Percentiles rank a stretch among this genome's conserved stretches.
Evolutionary conservation across 495 filamentous ascomycete genomes (phyloP).

Genomic region (Xylaria sp.): DNA sequence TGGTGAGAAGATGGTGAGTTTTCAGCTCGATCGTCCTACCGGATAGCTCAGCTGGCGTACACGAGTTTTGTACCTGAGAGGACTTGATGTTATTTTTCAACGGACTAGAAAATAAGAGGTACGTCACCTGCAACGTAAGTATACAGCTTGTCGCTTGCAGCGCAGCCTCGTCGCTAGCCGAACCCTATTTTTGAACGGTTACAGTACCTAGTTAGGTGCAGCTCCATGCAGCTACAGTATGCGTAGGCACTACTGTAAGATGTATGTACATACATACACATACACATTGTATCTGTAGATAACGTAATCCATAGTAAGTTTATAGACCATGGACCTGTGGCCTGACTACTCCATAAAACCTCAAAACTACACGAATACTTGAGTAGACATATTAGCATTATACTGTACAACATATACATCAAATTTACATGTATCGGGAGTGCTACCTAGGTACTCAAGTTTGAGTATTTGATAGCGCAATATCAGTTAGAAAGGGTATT

Average conservation of each 20-base stretch:
- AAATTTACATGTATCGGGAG: not conserved
- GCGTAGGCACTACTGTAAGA: no score
- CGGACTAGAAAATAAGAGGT: not conserved
- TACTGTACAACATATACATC: not conserved
- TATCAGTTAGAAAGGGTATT: not conserved
- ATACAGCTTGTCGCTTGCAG: not conserved
- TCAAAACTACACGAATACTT: not conserved
- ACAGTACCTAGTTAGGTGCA: conserved; percentile 5
- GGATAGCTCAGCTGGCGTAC: no score
- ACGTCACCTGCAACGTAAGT: not conserved
- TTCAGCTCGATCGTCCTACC: no score
- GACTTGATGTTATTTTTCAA: not conserved
- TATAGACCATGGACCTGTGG: not conserved
- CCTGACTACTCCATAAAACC: not conserved
- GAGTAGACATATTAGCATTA: not conserved
- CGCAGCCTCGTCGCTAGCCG: not conserved
- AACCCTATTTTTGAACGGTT: not conserved
- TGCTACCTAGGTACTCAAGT: not conserved
- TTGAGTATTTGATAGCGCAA: not conserved
- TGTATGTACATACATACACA: not conserved
- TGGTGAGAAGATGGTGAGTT: not conserved
- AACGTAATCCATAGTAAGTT: not conserved
- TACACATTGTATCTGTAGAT: conserved; percentile 1
- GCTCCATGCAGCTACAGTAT: not conserved
- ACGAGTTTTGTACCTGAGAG: no score